Conservation (phyloP, 192 early-diverging fungal species). For the Coemansia guatemalensis region DNA sequence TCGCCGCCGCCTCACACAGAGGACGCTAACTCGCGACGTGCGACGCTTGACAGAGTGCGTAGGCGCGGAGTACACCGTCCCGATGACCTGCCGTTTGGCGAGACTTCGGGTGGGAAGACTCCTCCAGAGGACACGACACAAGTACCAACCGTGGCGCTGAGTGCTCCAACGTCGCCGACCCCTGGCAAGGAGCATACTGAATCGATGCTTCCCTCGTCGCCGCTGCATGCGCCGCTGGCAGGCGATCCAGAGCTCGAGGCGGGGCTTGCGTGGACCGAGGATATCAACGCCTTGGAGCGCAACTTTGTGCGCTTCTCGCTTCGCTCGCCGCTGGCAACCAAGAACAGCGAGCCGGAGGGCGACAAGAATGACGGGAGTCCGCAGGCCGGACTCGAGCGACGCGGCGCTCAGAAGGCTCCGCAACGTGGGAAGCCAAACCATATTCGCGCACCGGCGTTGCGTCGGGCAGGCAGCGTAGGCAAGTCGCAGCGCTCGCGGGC, state of each 20-base stretch:
- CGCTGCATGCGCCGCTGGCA: slow-evolving; percentile 6
- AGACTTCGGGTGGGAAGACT: background rate
- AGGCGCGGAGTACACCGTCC: slow-evolving; percentile 24
- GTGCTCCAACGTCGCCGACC: slow-evolving; percentile 21
- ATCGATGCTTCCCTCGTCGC: slow-evolving; percentile 7
- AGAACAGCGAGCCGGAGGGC: background rate
- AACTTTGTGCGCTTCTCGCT: slow-evolving; percentile 50
- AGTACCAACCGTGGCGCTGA: background rate
- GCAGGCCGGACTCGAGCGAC: background rate
- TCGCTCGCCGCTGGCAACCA: slow-evolving; percentile 21
- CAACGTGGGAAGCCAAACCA: background rate
- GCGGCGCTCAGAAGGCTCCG: background rate
- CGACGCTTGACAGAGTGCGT: background rate
- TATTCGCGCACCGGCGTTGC: slow-evolving; percentile 11
- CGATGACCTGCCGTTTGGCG: slow-evolving; percentile 16
- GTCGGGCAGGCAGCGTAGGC: slow-evolving; percentile 24
- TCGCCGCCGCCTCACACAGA: background rate
- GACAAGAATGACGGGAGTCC: background rate
- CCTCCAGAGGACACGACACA: background rate
- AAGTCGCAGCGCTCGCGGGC: slow-evolving; percentile 36
- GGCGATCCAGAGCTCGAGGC: slow-evolving; percentile 25
- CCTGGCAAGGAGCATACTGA: slow-evolving; percentile 1
- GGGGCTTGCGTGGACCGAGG: slow-evolving; percentile 46
- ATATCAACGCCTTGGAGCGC: slow-evolving; percentile 38
- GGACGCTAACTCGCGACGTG: background rate